These are phyloP conservation scores for Bretschneidera sinensis DNA, from an alignment of 345 rosid genomes.

Conservation along the genomic window DNA sequence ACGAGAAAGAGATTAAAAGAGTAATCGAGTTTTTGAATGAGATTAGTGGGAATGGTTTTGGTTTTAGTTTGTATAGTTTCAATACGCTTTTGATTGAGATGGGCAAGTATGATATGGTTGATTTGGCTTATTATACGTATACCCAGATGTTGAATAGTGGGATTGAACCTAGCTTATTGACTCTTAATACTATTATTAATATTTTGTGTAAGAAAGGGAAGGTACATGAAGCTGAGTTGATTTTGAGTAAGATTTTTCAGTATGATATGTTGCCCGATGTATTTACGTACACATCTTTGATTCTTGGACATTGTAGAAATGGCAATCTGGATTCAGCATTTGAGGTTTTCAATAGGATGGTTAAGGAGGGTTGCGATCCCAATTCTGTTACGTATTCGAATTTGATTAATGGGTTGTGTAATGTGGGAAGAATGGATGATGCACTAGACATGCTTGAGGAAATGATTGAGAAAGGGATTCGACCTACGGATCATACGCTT, in stretches of 20 bases:
- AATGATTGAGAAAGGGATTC: slow-evolving; percentile 46
- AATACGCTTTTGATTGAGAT: slow-evolving; percentile 55
- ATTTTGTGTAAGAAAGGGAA: slow-evolving; percentile 48
- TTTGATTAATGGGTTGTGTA: slow-evolving; percentile 53
- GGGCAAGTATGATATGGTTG: slow-evolving; percentile 51
- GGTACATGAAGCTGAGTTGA: slow-evolving; percentile 45
- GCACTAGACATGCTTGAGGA: slow-evolving; percentile 49
- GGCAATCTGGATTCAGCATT: slow-evolving; percentile 44
- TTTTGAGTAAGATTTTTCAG: slow-evolving; percentile 40
- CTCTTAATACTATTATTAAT: slow-evolving; percentile 54
- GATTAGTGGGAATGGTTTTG: slow-evolving; percentile 26
- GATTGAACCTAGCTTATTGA: slow-evolving; percentile 49
- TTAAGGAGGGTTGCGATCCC: slow-evolving; percentile 51
- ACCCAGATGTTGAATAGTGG: slow-evolving; percentile 36
- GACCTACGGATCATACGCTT: slow-evolving; percentile 46
- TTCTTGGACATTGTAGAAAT: slow-evolving; percentile 62
- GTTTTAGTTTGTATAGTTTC: slow-evolving; percentile 44
- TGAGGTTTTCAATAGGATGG: slow-evolving; percentile 46
- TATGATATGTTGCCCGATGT: slow-evolving; percentile 43
- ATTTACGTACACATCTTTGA: slow-evolving; percentile 57
- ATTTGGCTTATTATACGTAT: slow-evolving; percentile 36
- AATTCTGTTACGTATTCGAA: slow-evolving; percentile 51
- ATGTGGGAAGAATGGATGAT: slow-evolving; percentile 43
- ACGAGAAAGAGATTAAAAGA: slow-evolving; percentile 36
- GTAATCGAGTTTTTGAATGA: slow-evolving; percentile 40